phyloP scores from a whole-genome alignment of 1,284 basidiomycete genomes.

The Xerocomus minutiporus region DNA sequence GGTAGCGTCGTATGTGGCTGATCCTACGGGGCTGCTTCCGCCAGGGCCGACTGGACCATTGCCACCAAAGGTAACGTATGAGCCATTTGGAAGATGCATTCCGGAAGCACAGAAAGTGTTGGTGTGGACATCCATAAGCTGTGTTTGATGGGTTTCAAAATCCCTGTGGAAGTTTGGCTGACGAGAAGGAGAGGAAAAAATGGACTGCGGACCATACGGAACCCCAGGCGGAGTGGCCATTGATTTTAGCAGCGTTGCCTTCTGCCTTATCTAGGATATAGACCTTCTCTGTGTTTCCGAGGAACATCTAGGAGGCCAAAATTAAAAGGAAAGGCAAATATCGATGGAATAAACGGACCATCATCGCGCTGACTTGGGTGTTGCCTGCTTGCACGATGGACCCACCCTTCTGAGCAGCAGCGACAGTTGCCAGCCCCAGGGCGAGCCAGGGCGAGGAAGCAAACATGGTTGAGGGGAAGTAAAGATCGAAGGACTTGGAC shows the following conservation, averaged over 20 bases:
- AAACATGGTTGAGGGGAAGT: conserved; percentile 21
- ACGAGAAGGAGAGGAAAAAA: neutral
- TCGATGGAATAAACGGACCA: conserved; percentile 39
- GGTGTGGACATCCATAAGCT: conserved; percentile 67
- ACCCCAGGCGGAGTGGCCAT: conserved; percentile 42
- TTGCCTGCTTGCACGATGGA: conserved; percentile 48
- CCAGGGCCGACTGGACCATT: conserved; percentile 78
- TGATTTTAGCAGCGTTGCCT: conserved; percentile 38
- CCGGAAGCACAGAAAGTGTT: conserved; percentile 84
- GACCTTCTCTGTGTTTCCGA: conserved; percentile 45
- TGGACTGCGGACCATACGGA: conserved; percentile 36
- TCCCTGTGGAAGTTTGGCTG: conserved; percentile 18
- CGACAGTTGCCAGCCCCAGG: conserved; percentile 35
- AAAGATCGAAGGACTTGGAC: conserved; percentile 12
- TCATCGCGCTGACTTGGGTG: conserved; percentile 61
- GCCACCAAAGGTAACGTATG: conserved; percentile 62
- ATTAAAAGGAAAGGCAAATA: neutral
- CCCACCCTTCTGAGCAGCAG: conserved; percentile 37
- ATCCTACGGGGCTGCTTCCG: conserved; percentile 53
- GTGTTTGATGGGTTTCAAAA: conserved; percentile 41
- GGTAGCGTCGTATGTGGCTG: conserved; percentile 52
- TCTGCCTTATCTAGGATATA: conserved; percentile 49
- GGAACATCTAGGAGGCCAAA: conserved; percentile 45
- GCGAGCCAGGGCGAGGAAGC: conserved; percentile 28
- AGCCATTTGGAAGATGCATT: conserved; percentile 64